phyloP scores from a whole-genome alignment of 2,329 filamentous ascomycete genomes.

The Sporothrix sp. region DNA sequence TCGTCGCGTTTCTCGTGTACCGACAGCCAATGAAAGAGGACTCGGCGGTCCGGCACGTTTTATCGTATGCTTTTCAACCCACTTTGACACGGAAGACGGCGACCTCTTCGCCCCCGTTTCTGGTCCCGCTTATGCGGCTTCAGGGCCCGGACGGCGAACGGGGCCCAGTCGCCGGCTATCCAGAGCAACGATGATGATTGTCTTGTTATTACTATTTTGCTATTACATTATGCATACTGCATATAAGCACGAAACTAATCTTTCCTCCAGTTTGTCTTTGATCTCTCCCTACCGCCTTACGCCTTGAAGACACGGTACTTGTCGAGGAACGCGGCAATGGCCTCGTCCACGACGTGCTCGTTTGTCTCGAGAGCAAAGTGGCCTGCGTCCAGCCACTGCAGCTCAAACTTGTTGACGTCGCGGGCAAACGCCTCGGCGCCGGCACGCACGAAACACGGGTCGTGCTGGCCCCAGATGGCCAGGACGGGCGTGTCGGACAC shows the following conservation, averaged over 20 bases:
- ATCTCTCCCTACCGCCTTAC: neutral
- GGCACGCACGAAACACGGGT: conserved; percentile 38
- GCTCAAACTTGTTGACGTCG: conserved; percentile 38
- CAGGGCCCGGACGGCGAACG: conserved; percentile 1
- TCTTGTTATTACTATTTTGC: neutral
- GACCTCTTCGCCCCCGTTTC: neutral
- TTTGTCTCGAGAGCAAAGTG: conserved; percentile 42
- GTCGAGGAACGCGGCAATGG: conserved; percentile 23
- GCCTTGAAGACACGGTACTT: conserved; percentile 19
- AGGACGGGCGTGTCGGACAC: conserved; percentile 39
- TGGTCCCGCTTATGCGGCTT: neutral
- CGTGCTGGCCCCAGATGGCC: conserved; percentile 49
- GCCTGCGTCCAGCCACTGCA: conserved; percentile 43
- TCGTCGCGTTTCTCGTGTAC: no score
- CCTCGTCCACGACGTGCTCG: conserved; percentile 22
- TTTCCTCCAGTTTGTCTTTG: neutral
- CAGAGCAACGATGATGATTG: no score
- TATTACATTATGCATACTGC: no score
- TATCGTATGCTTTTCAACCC: no score
- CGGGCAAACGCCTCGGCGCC: conserved; percentile 45
- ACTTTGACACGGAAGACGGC: no score
- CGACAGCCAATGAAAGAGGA: no score
- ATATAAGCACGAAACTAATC: no score
- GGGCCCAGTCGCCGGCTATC: no score
- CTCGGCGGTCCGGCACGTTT: no score